Evolutionary conservation across 768 basidiomycete species (phyloP).

Genomic region (Phaffia tasmanica): DNA sequence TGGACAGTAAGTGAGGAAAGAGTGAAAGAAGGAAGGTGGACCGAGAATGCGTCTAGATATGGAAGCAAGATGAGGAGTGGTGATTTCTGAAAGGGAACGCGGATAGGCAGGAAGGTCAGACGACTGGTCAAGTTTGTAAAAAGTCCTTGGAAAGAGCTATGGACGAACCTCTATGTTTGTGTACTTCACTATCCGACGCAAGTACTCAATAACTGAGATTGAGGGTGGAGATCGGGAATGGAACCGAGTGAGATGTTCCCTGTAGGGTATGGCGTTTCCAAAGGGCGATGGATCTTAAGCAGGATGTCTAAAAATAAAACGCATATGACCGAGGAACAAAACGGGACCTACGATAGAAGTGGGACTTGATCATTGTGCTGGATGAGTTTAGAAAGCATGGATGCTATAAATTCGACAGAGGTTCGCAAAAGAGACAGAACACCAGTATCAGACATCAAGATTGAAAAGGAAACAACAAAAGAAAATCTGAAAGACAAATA

Average conservation of each 20-base stretch:
- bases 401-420: slow-evolving; percentile 46
- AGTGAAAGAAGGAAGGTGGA: slow-evolving; percentile 74
- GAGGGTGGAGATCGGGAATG: slow-evolving; percentile 84
- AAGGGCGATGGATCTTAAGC: neutral
- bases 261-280: slow-evolving; percentile 34
- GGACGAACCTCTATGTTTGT: slow-evolving; percentile 81
- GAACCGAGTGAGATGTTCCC: slow-evolving; percentile 85
- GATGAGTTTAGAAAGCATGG: slow-evolving; percentile 93
- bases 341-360: slow-evolving; percentile 56
- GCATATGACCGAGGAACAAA: slow-evolving; percentile 30
- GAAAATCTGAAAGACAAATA: neutral
- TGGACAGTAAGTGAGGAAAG: slow-evolving; percentile 93
- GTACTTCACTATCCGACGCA: slow-evolving; percentile 83
- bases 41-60: slow-evolving; percentile 54
- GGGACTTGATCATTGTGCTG: slow-evolving; percentile 93
- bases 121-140: slow-evolving; percentile 2
- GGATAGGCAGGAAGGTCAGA: slow-evolving; percentile 41
- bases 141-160: neutral
- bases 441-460: slow-evolving; percentile 16
- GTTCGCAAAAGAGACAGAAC: neutral
- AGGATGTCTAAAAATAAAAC: slow-evolving; percentile 27
- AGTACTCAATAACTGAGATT: slow-evolving; percentile 83
- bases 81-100: slow-evolving; percentile 46
- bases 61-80: slow-evolving; percentile 38
- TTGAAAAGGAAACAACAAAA: slow-evolving; percentile 20